A percentile compares a stretch with the other conserved stretches of the same genome.
Conservation (phyloP, 1,284 basidiomycete genomes). For the Phellinidium pouzarii region DNA sequence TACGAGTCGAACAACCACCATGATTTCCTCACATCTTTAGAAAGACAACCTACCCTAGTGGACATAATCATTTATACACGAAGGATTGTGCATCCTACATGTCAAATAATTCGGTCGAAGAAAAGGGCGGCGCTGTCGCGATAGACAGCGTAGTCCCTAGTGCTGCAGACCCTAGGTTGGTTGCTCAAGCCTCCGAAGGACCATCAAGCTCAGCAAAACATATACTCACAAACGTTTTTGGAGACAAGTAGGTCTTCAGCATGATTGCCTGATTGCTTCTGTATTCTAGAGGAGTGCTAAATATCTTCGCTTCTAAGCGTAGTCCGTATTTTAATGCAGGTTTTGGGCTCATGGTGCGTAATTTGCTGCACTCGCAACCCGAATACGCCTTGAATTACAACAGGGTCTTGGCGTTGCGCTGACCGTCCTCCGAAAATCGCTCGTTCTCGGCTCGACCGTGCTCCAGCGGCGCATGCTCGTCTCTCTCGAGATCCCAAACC, state of each 20-base stretch:
- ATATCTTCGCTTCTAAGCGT: constrained; percentile 30
- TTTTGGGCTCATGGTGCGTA: constrained; percentile 85
- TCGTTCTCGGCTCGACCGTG: constrained; percentile 64
- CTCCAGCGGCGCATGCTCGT: constrained; percentile 90
- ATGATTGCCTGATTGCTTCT: too few species aligned
- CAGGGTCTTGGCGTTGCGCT: constrained; percentile 87
- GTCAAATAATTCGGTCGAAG: not conserved
- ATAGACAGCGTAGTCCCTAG: not conserved
- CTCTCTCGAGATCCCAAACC: constrained; percentile 93
- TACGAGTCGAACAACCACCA: too few species aligned
- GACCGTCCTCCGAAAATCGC: constrained; percentile 65
- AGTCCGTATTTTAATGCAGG: constrained; percentile 96
- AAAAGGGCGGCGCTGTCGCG: not conserved
- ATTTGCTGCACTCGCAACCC: not conserved
- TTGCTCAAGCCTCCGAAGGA: not conserved
- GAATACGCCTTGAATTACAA: not conserved
- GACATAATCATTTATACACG: too few species aligned
- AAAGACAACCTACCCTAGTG: too few species aligned
- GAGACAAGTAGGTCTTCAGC: constrained; percentile 44
- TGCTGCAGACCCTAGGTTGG: not conserved
- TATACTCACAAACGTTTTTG: constrained; percentile 27
- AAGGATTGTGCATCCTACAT: not conserved
- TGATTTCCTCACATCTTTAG: too few species aligned
- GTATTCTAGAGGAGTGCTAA: constrained; percentile 8
- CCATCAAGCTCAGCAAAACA: constrained; percentile 4